Evolutionary conservation across 306 rosid species (phyloP).

Genomic region (Ormosia semicastrata): DNA sequence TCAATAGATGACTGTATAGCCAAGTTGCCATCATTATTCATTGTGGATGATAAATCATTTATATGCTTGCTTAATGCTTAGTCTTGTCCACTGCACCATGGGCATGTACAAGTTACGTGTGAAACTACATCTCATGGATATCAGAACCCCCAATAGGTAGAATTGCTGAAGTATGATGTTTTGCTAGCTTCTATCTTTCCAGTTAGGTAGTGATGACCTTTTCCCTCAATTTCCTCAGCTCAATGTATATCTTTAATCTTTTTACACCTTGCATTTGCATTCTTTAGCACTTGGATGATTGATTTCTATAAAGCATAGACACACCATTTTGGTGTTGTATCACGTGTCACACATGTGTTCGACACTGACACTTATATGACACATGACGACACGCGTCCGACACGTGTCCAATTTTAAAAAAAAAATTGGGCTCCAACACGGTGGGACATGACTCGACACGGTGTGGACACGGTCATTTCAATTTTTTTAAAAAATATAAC

Average conservation of each 20-base stretch:
- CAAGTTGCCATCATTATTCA: not conserved
- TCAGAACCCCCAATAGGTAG: not conserved
- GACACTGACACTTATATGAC: too few relatives aligned
- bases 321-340: too few relatives aligned
- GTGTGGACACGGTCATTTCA: too few relatives aligned
- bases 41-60: not conserved
- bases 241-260: not conserved
- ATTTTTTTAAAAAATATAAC: too few relatives aligned
- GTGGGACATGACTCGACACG: too few relatives aligned
- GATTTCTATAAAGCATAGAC: too few relatives aligned
- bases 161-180: not conserved
- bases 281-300: not conserved
- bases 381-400: too few relatives aligned
- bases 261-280: not conserved
- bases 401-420: too few relatives aligned
- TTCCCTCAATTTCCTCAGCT: constrained; percentile 9
- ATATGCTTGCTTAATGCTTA: not conserved
- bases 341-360: too few relatives aligned
- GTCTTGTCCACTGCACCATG: not conserved
- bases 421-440: too few relatives aligned
- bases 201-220: not conserved
- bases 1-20: not conserved
- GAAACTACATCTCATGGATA: not conserved
- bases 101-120: not conserved
- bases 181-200: not conserved